A percentile compares a stretch with the other conserved stretches of the same genome.
These are phyloP conservation scores for Ogataea sp. DNA, from an alignment of 805 yeast species.

Conservation along the genomic window DNA sequence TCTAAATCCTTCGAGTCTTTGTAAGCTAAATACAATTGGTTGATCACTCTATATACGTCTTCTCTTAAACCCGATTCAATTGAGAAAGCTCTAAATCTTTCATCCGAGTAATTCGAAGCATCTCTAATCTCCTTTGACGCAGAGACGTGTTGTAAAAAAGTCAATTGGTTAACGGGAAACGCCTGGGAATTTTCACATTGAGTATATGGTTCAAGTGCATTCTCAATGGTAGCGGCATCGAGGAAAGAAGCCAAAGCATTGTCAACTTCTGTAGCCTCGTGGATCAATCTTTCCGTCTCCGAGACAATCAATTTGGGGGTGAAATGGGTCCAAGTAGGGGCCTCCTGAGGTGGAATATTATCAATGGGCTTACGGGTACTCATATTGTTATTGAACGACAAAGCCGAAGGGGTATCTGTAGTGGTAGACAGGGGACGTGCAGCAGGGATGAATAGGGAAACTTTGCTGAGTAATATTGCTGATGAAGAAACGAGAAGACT, in stretches of 20 bases:
- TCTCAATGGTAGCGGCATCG: constrained; percentile 46
- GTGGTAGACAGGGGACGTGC: too few species aligned
- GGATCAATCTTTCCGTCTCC: constrained; percentile 36
- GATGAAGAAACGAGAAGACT: neutral
- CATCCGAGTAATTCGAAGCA: constrained; percentile 59
- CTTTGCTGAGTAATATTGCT: neutral
- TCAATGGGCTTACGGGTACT: neutral
- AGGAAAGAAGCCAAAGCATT: constrained; percentile 42
- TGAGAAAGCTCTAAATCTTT: constrained; percentile 42
- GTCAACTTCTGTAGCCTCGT: constrained; percentile 34
- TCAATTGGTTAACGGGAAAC: constrained; percentile 40
- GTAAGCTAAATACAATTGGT: constrained; percentile 37
- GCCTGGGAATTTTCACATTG: constrained; percentile 41
- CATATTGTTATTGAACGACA: neutral
- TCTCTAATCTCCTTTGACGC: constrained; percentile 57
- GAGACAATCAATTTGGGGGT: constrained; percentile 41
- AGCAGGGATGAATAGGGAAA: too few species aligned
- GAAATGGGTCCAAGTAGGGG: constrained; percentile 49
- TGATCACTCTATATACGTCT: constrained; percentile 55
- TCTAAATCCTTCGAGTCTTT: constrained; percentile 28
- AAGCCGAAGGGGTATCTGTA: too few species aligned
- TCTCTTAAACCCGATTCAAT: constrained; percentile 62
- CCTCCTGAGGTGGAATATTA: constrained; percentile 23
- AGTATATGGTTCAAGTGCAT: constrained; percentile 46
- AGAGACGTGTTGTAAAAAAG: constrained; percentile 71